Evolutionary conservation across 176 grass and related monocot species (phyloP), one percentile per base, ranked within the genome.

Genomic region (Phyllostachys edulis): DNA sequence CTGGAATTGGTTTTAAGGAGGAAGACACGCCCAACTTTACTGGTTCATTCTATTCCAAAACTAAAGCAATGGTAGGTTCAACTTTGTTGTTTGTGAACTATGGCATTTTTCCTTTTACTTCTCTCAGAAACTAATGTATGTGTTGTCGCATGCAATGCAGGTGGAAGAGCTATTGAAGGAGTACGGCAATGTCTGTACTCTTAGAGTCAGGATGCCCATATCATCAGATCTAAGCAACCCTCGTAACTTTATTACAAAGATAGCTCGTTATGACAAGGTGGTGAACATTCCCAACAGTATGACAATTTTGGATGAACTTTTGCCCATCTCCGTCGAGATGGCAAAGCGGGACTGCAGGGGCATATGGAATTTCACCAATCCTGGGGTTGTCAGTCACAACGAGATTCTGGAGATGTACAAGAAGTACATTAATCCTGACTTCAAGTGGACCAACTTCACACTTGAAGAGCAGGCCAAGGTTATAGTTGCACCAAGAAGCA

Each of bases 401-500:
- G 90, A 92, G 83, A 92, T 92, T 66, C 55, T 92, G 80, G 90
- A 92, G 63, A 89, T 92, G 90, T 92, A 92, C 74, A 89, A 79
- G 75, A 80, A 83, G 40, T 84, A 89, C 79, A 84, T 92, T 18
- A 85, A 89, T 12, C 83, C 87, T 3, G 64, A 79, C 52, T 92
- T 89, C 87, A 86, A 89, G 45, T 92, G 90, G 90, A 67, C 37
- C 69, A 92, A 92, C 40, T 89, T 92, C 40, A 92, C 90, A 56
- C 72, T 96, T 2, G 91, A 96, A 73, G 94, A 96, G 54, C 91
- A 96, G 84, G 94, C 94, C 81, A 93, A 96, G 78, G 94, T 96
- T 29, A 96, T 96, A 50, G 86, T 96, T 54, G 94, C 94, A 0
- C 86, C 76, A 2, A 82, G 94, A 67, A 96, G 94, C 85, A 96